Conservation (phyloP, 257 asterid species). For the Orobanche coerulescens region DNA sequence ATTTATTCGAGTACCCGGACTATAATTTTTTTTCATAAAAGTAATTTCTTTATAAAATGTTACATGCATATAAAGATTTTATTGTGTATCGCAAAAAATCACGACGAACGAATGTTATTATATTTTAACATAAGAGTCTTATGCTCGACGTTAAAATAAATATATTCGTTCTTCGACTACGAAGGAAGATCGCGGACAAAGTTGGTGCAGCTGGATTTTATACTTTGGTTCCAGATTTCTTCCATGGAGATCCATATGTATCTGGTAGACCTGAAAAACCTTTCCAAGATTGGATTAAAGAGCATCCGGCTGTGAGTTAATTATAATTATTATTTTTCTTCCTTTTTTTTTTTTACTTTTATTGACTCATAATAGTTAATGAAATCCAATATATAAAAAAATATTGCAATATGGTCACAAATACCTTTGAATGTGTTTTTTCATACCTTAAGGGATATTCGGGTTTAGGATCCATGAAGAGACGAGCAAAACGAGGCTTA, state of each 20-base stretch:
- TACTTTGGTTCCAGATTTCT: constrained; percentile 53
- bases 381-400: too few relatives aligned
- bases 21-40: too few relatives aligned
- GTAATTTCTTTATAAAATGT: too few relatives aligned
- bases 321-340: background rate
- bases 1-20: too few relatives aligned
- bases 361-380: too few relatives aligned
- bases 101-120: too few relatives aligned
- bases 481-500: too few relatives aligned
- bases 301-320: constrained; percentile 48
- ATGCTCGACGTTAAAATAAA: background rate
- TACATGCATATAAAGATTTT: too few relatives aligned
- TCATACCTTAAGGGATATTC: too few relatives aligned
- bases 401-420: too few relatives aligned
- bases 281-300: constrained; percentile 30
- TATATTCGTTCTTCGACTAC: background rate
- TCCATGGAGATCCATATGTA: constrained; percentile 36
- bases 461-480: too few relatives aligned
- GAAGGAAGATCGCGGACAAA: constrained; percentile 53
- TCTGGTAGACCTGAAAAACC: constrained; percentile 22
- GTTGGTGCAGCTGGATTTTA: constrained; percentile 50
- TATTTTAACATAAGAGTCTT: background rate
- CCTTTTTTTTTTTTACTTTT: background rate
- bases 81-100: too few relatives aligned
- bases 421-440: background rate